phyloP scores from a whole-genome alignment of 2,329 filamentous ascomycete genomes.

The Alternaria sp. region DNA sequence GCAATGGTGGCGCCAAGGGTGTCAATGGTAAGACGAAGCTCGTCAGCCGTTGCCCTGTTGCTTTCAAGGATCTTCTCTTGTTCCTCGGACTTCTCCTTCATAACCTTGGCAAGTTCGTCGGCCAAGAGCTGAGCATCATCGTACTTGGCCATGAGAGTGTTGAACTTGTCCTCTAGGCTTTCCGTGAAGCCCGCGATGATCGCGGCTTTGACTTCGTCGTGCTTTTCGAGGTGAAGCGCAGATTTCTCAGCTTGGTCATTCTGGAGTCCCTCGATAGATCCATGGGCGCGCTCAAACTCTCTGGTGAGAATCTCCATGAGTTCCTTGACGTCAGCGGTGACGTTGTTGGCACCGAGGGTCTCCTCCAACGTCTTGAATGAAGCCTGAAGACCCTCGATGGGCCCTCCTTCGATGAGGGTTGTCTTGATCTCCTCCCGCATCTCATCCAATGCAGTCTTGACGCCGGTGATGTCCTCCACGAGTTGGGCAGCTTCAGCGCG shows the following conservation, averaged over 20 bases:
- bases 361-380: slow-evolving; percentile 74
- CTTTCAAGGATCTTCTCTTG: slow-evolving; percentile 75
- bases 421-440: slow-evolving; percentile 77
- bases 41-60: slow-evolving; percentile 83
- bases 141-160: slow-evolving; percentile 83
- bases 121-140: slow-evolving; percentile 80
- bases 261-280: slow-evolving; percentile 79
- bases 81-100: slow-evolving; percentile 74
- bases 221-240: slow-evolving; percentile 62
- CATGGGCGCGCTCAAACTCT: slow-evolving; percentile 87
- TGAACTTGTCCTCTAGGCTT: slow-evolving; percentile 78
- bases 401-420: slow-evolving; percentile 77
- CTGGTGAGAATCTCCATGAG: slow-evolving; percentile 76
- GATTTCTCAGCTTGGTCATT: slow-evolving; percentile 74
- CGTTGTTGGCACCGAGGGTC: slow-evolving; percentile 60
- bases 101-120: slow-evolving; percentile 75
- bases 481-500: slow-evolving; percentile 83
- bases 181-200: slow-evolving; percentile 61
- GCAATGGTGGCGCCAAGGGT: slow-evolving; percentile 73
- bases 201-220: slow-evolving; percentile 64
- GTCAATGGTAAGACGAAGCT: slow-evolving; percentile 84
- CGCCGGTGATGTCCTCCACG: slow-evolving; percentile 77
- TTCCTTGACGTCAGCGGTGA: slow-evolving; percentile 60
- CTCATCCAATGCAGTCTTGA: slow-evolving; percentile 78
- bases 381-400: slow-evolving; percentile 64